Evolutionary conservation across 768 basidiomycete genomes (phyloP).

Genomic region (Nidularia sp.): DNA sequence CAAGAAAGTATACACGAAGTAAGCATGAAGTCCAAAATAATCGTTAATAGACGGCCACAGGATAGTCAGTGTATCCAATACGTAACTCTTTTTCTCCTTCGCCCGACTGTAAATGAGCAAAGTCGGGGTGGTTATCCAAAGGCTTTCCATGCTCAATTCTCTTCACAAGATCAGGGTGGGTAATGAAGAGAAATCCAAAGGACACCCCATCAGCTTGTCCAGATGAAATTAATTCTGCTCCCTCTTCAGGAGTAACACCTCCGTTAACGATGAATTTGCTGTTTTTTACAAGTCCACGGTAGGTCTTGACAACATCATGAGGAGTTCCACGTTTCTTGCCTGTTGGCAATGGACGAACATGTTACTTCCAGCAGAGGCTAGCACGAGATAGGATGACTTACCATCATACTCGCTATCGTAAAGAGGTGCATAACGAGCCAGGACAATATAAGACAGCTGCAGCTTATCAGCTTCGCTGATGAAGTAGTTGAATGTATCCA

Average conservation of each 20-base stretch:
- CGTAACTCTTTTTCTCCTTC: constrained; percentile 15
- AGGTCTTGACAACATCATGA: constrained; percentile 35
- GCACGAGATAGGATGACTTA: constrained; percentile 5
- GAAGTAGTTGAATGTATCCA: constrained; percentile 37
- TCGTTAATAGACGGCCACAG: constrained; percentile 13
- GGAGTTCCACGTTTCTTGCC: constrained; percentile 28
- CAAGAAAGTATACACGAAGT: too few relatives aligned
- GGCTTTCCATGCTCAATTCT: constrained; percentile 29
- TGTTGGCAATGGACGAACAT: constrained; percentile 3
- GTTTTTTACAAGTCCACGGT: constrained; percentile 27
- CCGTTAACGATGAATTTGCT: constrained; percentile 33
- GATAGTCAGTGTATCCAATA: constrained; percentile 35
- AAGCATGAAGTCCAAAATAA: too few relatives aligned
- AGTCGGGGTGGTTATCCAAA: constrained; percentile 25
- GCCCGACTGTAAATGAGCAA: constrained; percentile 20
- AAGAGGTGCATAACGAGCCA: constrained; percentile 12
- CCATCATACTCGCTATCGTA: constrained; percentile 25
- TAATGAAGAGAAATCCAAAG: constrained; percentile 31
- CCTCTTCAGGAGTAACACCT: constrained; percentile 31
- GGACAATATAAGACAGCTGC: constrained; percentile 4
- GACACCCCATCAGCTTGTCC: constrained; percentile 30
- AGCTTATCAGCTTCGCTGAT: constrained; percentile 35
- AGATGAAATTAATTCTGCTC: constrained; percentile 24
- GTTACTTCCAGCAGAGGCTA: neutral
- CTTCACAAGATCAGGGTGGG: constrained; percentile 36